Base-by-base conservation (phyloP, 2,329 filamentous ascomycete genomes). In the Fusarium oxysporum region DNA sequence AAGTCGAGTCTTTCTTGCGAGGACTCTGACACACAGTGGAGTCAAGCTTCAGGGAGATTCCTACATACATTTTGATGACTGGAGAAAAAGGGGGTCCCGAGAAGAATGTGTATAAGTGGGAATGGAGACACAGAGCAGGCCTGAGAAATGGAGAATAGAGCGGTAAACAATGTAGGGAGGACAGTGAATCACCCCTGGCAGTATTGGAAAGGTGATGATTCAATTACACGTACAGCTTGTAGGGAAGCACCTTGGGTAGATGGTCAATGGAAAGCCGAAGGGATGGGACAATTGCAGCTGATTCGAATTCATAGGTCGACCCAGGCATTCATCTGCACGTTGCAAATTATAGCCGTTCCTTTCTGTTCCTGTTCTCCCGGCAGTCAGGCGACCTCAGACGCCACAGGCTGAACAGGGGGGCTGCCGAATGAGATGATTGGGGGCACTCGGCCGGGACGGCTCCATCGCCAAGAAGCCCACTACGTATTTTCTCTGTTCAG, bases 361-460 rank as follows among this genome's bases (percentile, higher is more conserved):
- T 59, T 54, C 30, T 40, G 41, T 64, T 47, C 41, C 61, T 57
- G 40, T 43, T 40, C 41, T 65, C 62, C 63, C 72, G 63, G 70
- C 56, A 75, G 62, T 72, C 73, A 76, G 60, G 53, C 45, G 56
- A 68, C 58, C 71, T 69, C 70, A 69, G 55, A 70, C 61, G 69
- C 63, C 71, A 56, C 53, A 45, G 44, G 59, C 41, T 63, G 48
- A 61, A 65, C 64, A 67, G 70, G 66, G 66, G 65, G 57, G 50
- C 33, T 62, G 59, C 57, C 65, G 35, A 62, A 58, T 66, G 51
- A 53, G 33, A 59, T 73, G 59, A 75, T 72, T 75, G 68, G 70
- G 58, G 37, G 58, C 37, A 59, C 43, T 55, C 57, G 54, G 68
- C 55, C 63, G 62, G 71, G 66, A 60, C 43, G 33, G 55, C 62